These are phyloP conservation scores for Sclerotinia sclerotiorum DNA, from an alignment of 2,329 filamentous ascomycete genomes.

Conservation along the genomic window DNA sequence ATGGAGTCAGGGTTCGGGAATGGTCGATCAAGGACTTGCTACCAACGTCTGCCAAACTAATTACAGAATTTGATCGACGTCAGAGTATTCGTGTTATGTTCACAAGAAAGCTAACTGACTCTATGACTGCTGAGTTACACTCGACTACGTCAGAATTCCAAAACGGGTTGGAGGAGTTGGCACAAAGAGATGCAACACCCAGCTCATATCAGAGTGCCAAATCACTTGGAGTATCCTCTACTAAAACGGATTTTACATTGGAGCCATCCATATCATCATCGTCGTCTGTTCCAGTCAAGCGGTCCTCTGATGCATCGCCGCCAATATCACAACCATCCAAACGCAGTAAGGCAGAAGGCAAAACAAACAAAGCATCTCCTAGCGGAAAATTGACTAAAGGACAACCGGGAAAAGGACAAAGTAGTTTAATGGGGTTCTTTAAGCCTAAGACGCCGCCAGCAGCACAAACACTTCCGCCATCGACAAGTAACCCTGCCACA, in stretches of 20 bases:
- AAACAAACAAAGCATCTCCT: conserved; percentile 29
- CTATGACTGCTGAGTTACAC: neutral
- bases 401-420: conserved; percentile 47
- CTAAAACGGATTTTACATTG: neutral
- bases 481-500: neutral
- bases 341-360: conserved; percentile 48
- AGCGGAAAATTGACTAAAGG: conserved; percentile 43
- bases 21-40: conserved; percentile 68
- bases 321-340: conserved; percentile 44
- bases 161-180: neutral
- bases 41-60: conserved; percentile 74
- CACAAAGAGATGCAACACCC: neutral
- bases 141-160: neutral
- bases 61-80: conserved; percentile 84
- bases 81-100: conserved; percentile 95
- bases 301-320: conserved; percentile 23
- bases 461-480: neutral
- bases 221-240: neutral
- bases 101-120: conserved; percentile 49
- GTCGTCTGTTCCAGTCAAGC: conserved; percentile 25
- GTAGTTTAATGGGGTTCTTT: conserved; percentile 73
- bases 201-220: neutral
- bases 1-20: conserved; percentile 64
- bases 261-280: neutral
- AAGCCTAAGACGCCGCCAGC: conserved; percentile 52